phyloP scores from a whole-genome alignment of 306 rosid genomes.

The Malus asiatica region DNA sequence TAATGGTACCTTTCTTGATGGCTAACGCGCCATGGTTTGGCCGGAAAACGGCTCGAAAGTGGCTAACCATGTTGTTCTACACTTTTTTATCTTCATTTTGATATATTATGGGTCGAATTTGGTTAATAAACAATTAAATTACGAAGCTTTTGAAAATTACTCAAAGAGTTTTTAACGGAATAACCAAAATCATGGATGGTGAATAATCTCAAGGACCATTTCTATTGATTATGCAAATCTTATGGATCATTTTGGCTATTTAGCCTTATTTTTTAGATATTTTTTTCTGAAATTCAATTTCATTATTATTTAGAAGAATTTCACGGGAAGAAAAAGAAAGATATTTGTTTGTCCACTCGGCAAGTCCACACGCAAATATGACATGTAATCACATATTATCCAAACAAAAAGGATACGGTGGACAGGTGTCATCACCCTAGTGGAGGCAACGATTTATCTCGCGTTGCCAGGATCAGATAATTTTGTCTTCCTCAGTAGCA shows the following conservation, averaged over 20 bases:
- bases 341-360: neutral
- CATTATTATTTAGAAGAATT: neutral
- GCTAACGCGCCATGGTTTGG: too few species aligned
- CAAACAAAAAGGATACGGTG: constrained; percentile 55
- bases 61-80: too few species aligned
- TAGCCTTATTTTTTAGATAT: too few species aligned
- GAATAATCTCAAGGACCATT: rapidly evolving
- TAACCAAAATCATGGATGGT: too few species aligned
- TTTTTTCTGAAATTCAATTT: neutral
- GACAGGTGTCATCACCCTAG: constrained; percentile 51
- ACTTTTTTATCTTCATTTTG: too few species aligned
- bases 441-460: constrained; percentile 50
- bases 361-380: neutral
- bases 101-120: too few species aligned
- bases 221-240: too few species aligned
- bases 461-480: constrained; percentile 42
- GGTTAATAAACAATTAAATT: too few species aligned
- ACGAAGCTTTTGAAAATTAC: too few species aligned
- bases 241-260: rapidly evolving
- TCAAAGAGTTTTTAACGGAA: too few species aligned
- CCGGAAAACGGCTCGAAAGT: too few species aligned
- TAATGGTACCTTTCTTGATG: too few species aligned
- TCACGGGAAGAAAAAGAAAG: neutral
- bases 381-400: constrained; percentile 30
- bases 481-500: constrained; percentile 9